Evolutionary conservation across 2,329 filamentous ascomycete genomes (phyloP), one percentile per base, ranked within the genome.

Genomic region (Drechslera avenae): DNA sequence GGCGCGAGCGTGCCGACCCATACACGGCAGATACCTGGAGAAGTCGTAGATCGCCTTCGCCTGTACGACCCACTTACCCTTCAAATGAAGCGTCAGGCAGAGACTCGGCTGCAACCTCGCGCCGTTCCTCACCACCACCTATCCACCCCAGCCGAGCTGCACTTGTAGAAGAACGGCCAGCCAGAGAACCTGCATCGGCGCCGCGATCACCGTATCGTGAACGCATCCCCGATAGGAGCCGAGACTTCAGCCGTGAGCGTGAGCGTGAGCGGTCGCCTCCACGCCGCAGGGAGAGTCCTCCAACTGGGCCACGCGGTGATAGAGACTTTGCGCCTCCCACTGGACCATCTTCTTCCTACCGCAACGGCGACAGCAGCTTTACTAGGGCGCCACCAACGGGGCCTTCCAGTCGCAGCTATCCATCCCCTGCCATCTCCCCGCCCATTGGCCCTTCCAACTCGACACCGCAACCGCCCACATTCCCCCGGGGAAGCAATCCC

Each of bases 41-140:
- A 59, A 79, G 80, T 42, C 63, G 63, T 46, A 76, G 79, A 31
- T 85, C 83, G 43, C 80, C 79, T 19, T 85, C 82, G 32, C 78
- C 77, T 26, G 69, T 54, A 10, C 68, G 72, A 40, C 60, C 64
- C 39, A 50, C 66, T 18, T 68, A 67, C 46, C 46, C 76, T 16
- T 79, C 79, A 28, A 78, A 77, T 32, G 78, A 80, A 42, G 75
- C 77, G 34, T 83, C 81, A 17, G 80, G 78, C 17, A 73, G 79
- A 48, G 81, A 79, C 32, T 86, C 85, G 7, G 79, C 73, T 16
- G 71, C 78, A 16, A 84, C 81, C 23, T 87, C 85, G 17, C 80
- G 83, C 49, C 78, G 83, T 40, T 86, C 85, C 7, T 87, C 85
- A 5, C 85, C 85, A 13, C 81, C 76, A 19, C 69, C 76, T 10